Evolutionary conservation across 208 protist genomes (phyloP).

Genomic region (Spongospora subterranea): DNA sequence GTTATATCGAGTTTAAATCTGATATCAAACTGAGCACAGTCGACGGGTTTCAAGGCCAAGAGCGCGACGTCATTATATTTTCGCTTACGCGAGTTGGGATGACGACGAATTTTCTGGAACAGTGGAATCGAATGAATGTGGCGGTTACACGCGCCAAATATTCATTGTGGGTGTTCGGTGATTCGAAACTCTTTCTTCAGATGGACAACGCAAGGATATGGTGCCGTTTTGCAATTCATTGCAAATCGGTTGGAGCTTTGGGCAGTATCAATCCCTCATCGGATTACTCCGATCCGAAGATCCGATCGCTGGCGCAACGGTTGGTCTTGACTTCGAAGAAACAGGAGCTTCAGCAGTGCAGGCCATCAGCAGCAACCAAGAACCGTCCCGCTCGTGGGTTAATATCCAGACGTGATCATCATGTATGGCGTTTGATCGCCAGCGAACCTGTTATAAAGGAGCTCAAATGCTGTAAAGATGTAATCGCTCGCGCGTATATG

Average conservation of each 20-base stretch:
- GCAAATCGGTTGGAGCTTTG: background rate
- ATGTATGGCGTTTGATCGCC: background rate
- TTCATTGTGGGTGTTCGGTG: background rate
- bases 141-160: background rate
- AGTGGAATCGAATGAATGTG: background rate
- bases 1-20: background rate
- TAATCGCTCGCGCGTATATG: background rate
- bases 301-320: background rate
- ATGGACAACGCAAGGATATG: background rate
- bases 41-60: background rate
- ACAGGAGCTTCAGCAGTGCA: background rate
- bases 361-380: background rate
- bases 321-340: background rate
- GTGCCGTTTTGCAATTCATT: background rate
- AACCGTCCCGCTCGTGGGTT: background rate
- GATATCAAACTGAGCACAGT: background rate
- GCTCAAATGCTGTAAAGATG: background rate
- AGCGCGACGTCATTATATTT: background rate
- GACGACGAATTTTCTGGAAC: background rate
- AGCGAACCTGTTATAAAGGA: background rate
- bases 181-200: background rate
- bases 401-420: background rate
- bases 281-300: background rate
- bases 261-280: background rate
- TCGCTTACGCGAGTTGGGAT: background rate